A percentile compares a stretch with the other conserved stretches of the same genome.
phyloP scores from a whole-genome alignment of 2,329 filamentous ascomycete genomes.

The Monosporascus sp. region DNA sequence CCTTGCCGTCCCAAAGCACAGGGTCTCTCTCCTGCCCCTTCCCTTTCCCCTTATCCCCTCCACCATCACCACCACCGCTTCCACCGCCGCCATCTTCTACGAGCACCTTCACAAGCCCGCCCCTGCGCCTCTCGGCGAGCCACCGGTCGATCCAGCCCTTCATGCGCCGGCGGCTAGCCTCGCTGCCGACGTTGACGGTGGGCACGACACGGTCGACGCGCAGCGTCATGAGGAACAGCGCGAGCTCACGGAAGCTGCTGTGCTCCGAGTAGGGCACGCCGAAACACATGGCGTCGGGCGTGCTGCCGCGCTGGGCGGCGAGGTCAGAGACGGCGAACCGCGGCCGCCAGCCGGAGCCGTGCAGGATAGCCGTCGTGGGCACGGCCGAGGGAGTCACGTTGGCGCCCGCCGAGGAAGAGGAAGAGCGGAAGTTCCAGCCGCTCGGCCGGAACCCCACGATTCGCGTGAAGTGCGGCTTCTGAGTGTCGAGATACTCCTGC shows the following conservation, averaged over 20 bases:
- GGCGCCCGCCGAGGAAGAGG: constrained; percentile 50
- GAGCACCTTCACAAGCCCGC: constrained; percentile 45
- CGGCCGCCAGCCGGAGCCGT: constrained; percentile 66
- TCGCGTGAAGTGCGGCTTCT: constrained; percentile 76
- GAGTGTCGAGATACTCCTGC: constrained; percentile 77
- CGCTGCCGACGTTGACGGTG: constrained; percentile 76
- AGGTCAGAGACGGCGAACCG: constrained; percentile 68
- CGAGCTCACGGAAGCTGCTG: constrained; percentile 88
- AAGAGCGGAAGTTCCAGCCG: constrained; percentile 85
- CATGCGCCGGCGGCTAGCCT: constrained; percentile 53
- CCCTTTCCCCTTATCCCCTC: constrained; percentile 24
- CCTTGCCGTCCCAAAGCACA: constrained; percentile 36
- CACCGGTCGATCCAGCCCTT: constrained; percentile 61
- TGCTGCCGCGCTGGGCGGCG: constrained; percentile 76
- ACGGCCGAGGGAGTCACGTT: constrained; percentile 45
- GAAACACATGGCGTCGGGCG: constrained; percentile 77
- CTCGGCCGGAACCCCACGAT: constrained; percentile 89
- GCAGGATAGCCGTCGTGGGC: constrained; percentile 46
- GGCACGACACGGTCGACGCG: constrained; percentile 86
- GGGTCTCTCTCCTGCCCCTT: constrained; percentile 29
- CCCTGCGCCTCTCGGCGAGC: constrained; percentile 51
- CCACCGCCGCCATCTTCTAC: constrained; percentile 36
- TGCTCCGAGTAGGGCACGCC: constrained; percentile 96
- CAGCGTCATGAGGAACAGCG: constrained; percentile 85
- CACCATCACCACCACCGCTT: constrained; percentile 36